phyloP scores from a whole-genome alignment of 768 basidiomycete species.

The Psilocybe sp. region DNA sequence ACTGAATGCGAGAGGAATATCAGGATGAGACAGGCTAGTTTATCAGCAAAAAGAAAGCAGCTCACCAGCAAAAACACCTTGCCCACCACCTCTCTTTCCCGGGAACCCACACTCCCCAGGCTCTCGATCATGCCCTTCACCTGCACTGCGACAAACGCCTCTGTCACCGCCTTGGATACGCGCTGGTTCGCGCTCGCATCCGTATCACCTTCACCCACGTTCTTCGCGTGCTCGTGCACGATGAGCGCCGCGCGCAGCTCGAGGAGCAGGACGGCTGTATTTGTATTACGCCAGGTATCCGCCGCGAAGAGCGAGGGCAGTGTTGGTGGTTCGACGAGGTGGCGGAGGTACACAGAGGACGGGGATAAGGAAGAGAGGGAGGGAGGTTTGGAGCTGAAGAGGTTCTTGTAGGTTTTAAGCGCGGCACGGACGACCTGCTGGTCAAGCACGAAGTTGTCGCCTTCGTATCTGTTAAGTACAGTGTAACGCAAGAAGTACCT shows the following conservation, averaged over 20 bases:
- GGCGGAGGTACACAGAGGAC: constrained; percentile 54
- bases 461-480: constrained; percentile 55
- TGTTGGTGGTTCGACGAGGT: constrained; percentile 30
- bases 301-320: constrained; percentile 17
- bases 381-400: constrained; percentile 26
- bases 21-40: background rate
- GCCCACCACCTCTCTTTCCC: constrained; percentile 26
- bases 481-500: background rate
- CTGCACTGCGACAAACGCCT: constrained; percentile 63
- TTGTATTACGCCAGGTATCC: constrained; percentile 32
- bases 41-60: background rate
- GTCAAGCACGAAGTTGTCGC: constrained; percentile 77
- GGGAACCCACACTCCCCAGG: constrained; percentile 21
- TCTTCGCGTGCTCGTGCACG: constrained; percentile 43
- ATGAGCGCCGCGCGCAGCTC: constrained; percentile 66
- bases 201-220: constrained; percentile 20
- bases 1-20: constrained; percentile 34
- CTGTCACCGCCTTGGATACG: constrained; percentile 61
- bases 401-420: constrained; percentile 50
- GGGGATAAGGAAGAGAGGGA: constrained; percentile 36
- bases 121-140: constrained; percentile 46
- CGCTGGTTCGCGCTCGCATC: constrained; percentile 60
- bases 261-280: constrained; percentile 44
- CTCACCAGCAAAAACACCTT: constrained; percentile 46
- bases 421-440: constrained; percentile 73